These are phyloP conservation scores for Fusarium setosum DNA, from an alignment of 2,329 filamentous ascomycete species.

Conservation along the genomic window DNA sequence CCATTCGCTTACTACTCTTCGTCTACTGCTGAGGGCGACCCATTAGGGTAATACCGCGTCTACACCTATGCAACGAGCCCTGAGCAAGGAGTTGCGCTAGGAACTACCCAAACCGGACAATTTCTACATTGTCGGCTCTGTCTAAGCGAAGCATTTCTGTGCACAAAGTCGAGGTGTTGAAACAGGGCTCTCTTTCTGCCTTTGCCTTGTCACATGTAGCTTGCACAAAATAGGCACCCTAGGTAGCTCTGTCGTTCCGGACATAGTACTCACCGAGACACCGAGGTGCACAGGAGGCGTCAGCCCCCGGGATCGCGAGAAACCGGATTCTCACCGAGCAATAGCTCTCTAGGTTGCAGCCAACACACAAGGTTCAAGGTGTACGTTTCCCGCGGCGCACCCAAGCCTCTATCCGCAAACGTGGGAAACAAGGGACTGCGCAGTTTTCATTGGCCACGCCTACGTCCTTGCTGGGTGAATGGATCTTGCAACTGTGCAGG, in stretches of 20 bases:
- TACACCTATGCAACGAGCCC: background rate
- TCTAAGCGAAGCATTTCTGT: conserved; percentile 2
- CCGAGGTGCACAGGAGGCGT: conserved; percentile 10
- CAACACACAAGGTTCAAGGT: background rate
- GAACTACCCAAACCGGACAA: conserved; percentile 30
- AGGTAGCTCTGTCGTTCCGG: no score
- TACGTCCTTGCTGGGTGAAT: conserved; percentile 6
- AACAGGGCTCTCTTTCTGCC: background rate
- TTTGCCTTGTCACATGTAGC: conserved; percentile 21
- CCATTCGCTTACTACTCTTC: conserved; percentile 11
- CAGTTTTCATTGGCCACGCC: conserved; percentile 12
- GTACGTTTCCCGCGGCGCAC: conserved; percentile 7
- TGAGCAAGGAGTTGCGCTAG: conserved; percentile 24
- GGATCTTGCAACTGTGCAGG: conserved; percentile 10
- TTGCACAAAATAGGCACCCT: no score
- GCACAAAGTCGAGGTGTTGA: no score
- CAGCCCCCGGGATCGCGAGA: conserved; percentile 32
- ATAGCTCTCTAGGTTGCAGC: background rate
- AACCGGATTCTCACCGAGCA: conserved; percentile 33
- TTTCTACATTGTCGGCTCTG: conserved; percentile 4
- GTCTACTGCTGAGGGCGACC: conserved; percentile 9
- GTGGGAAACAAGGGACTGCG: background rate
- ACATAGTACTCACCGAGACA: conserved; percentile 30
- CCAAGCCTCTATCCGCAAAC: conserved; percentile 6
- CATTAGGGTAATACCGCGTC: conserved; percentile 20